A percentile compares a stretch with the other conserved stretches of the same genome.
phyloP scores from a whole-genome alignment of 768 basidiomycete genomes.

The Suillus spraguei region DNA sequence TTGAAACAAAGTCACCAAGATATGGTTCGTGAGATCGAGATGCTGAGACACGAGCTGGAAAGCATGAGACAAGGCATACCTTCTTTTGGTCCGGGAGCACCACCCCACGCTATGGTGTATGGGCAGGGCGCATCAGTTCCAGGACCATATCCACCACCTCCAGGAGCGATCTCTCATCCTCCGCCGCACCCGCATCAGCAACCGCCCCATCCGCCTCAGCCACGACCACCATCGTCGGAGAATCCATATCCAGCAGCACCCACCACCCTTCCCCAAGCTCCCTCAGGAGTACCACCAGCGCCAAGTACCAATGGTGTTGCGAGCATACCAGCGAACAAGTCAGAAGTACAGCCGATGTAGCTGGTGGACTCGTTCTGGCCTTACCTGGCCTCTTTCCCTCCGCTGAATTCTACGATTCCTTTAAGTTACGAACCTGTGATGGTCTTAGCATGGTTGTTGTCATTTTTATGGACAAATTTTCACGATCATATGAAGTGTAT shows the following conservation, averaged over 20 bases:
- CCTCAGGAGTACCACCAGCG: constrained; percentile 6
- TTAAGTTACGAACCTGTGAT: constrained; percentile 5
- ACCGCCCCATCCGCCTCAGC: constrained; percentile 34
- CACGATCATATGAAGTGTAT: constrained; percentile 30
- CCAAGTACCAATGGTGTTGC: constrained; percentile 45
- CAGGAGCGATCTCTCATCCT: constrained; percentile 46
- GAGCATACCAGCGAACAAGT: constrained; percentile 41
- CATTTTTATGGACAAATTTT: constrained; percentile 29
- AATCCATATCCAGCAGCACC: constrained; percentile 51
- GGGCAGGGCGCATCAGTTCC: constrained; percentile 48
- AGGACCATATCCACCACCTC: constrained; percentile 47
- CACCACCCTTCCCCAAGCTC: constrained; percentile 31
- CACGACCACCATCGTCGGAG: constrained; percentile 66
- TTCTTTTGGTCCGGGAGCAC: constrained; percentile 50
- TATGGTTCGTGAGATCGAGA: constrained; percentile 77
- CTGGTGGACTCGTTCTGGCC: background rate
- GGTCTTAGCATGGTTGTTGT: constrained; percentile 20
- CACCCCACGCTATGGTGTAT: constrained; percentile 54
- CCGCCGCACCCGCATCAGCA: constrained; percentile 35
- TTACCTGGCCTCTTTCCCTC: constrained; percentile 12
- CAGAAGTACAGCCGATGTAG: constrained; percentile 45
- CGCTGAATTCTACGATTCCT: constrained; percentile 11
- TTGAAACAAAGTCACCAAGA: constrained; percentile 79
- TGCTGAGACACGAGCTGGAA: constrained; percentile 76
- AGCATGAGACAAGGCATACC: constrained; percentile 59